A percentile compares a stretch with the other conserved stretches of the same genome.
Conservation (phyloP, 805 yeast genomes). For the Wickerhamiella galacta region DNA sequence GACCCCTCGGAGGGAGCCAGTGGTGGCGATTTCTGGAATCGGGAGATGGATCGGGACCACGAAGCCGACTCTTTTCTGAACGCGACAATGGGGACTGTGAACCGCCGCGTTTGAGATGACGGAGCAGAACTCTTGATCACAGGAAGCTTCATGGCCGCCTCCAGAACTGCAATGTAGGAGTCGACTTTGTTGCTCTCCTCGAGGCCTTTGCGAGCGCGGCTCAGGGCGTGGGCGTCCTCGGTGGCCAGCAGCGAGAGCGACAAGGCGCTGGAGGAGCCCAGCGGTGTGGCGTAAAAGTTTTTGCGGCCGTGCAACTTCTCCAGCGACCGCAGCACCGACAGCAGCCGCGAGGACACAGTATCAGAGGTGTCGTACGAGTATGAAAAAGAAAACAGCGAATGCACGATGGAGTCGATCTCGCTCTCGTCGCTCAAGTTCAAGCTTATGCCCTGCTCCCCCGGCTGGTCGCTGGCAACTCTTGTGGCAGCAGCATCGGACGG, state of each 20-base stretch:
- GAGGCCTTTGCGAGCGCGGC: no score
- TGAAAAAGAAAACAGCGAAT: conserved; percentile 11
- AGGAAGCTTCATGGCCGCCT: no score
- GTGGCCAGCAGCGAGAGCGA: no score
- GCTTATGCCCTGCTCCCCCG: no score
- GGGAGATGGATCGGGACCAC: conserved; percentile 1
- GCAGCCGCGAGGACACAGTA: conserved; percentile 11
- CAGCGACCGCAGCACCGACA: conserved; percentile 9
- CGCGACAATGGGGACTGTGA: conserved; percentile 3
- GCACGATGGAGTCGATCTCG: conserved; percentile 1
- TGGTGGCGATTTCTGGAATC: background rate
- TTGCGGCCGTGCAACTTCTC: conserved; percentile 5
- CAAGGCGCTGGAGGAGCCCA: no score
- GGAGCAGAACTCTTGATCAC: background rate
- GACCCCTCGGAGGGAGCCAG: background rate
- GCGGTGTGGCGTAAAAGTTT: background rate
- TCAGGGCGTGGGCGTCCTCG: no score
- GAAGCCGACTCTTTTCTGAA: conserved; percentile 1
- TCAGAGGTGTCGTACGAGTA: conserved; percentile 11
- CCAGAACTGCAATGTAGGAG: no score
- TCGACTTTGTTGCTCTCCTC: no score
- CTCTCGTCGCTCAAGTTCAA: no score
- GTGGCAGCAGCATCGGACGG: no score
- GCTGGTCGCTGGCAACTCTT: no score
- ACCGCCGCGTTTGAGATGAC: background rate